These are phyloP conservation scores for Infundibulicybe gibba DNA, from an alignment of 768 basidiomycete genomes.

Conservation along the genomic window DNA sequence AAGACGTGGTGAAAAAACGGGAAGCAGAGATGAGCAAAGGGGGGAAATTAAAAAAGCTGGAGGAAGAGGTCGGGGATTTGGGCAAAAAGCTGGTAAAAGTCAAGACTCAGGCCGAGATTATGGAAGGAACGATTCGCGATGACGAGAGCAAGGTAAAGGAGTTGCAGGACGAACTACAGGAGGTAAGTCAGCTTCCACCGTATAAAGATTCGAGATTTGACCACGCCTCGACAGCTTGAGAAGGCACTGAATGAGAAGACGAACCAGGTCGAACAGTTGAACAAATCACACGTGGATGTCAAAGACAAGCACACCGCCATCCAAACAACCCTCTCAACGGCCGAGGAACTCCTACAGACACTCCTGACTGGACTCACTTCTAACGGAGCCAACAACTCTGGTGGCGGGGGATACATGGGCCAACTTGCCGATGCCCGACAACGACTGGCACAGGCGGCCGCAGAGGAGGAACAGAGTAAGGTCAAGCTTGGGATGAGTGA, in stretches of 20 bases:
- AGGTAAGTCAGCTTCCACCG: conserved; percentile 50
- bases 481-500: conserved; percentile 73
- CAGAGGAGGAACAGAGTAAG: conserved; percentile 82
- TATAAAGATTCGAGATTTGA: not conserved
- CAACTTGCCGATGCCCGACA: conserved; percentile 86
- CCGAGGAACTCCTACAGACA: conserved; percentile 93
- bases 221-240: conserved; percentile 42
- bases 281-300: conserved; percentile 51
- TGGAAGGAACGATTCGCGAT: conserved; percentile 68
- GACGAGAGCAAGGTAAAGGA: conserved; percentile 61
- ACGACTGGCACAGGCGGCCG: conserved; percentile 67
- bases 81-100: conserved; percentile 82
- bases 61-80: conserved; percentile 73
- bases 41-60: conserved; percentile 84
- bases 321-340: conserved; percentile 58
- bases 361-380: conserved; percentile 90
- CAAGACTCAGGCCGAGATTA: conserved; percentile 83
- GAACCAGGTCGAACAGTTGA: conserved; percentile 51
- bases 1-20: conserved; percentile 66
- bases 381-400: conserved; percentile 51
- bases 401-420: conserved; percentile 90
- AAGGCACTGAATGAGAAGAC: conserved; percentile 56
- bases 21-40: conserved; percentile 91
- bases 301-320: conserved; percentile 67
- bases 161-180: conserved; percentile 52